Evolutionary conservation across 305 asterid species (phyloP).

Genomic region (Solanum hybrid): DNA sequence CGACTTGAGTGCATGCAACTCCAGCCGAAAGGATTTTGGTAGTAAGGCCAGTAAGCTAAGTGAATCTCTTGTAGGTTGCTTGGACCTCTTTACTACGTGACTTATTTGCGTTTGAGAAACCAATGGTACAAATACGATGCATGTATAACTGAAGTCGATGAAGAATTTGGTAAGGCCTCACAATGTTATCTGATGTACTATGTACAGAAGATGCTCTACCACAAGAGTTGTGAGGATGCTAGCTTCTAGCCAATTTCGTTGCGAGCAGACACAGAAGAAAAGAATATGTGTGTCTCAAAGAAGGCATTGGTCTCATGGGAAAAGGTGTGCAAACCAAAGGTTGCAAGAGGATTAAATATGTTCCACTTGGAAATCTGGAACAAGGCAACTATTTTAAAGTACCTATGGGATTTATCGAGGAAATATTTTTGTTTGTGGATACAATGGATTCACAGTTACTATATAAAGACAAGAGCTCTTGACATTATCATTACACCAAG

Average conservation of each 20-base stretch:
- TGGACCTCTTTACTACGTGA: slow-evolving; percentile 66
- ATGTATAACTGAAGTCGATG: slow-evolving; percentile 64
- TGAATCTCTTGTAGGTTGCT: slow-evolving; percentile 46
- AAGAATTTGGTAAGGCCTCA: slow-evolving; percentile 45
- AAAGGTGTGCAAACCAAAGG: background rate
- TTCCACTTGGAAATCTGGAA: background rate
- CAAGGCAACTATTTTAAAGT: background rate
- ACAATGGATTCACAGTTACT: background rate
- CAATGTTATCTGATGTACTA: slow-evolving; percentile 63
- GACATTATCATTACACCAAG: background rate
- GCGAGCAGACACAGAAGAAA: slow-evolving; percentile 17
- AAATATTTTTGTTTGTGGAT: background rate
- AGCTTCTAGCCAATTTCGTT: slow-evolving; percentile 41
- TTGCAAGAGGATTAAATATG: background rate
- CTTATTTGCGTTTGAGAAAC: slow-evolving; percentile 44
- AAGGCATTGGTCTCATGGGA: background rate
- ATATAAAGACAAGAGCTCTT: background rate
- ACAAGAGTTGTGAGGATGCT: slow-evolving; percentile 42
- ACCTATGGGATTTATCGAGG: background rate
- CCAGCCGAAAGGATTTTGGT: slow-evolving; percentile 8
- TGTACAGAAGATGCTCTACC: slow-evolving; percentile 40
- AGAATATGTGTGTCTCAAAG: background rate
- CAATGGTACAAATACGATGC: slow-evolving; percentile 76
- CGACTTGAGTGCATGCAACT: slow-evolving; percentile 26
- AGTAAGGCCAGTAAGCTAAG: slow-evolving; percentile 32